A percentile compares a stretch with the other conserved stretches of the same genome.
phyloP scores from a whole-genome alignment of 2,329 filamentous ascomycete genomes.

The Lecanicillium sp. region DNA sequence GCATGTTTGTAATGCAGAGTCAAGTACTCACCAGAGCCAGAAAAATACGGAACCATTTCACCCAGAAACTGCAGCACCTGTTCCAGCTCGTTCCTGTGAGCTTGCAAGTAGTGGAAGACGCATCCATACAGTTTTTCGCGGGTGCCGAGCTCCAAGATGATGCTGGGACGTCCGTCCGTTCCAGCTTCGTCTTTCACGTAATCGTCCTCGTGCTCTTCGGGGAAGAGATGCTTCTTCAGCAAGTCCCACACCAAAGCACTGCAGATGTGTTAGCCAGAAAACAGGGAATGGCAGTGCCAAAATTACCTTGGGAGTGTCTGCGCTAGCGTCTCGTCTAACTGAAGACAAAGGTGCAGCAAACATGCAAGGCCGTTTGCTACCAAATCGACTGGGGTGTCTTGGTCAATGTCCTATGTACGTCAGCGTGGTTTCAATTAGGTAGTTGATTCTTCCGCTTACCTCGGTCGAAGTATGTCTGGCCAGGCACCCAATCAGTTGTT shows the following conservation, averaged over 20 bases:
- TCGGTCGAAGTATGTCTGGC: conserved; percentile 34
- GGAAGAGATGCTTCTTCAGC: conserved; percentile 62
- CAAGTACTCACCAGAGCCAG: conserved; percentile 31
- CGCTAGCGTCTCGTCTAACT: conserved; percentile 22
- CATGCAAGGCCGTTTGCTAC: conserved; percentile 26
- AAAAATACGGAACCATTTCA: conserved; percentile 32
- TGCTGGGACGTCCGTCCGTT: conserved; percentile 24
- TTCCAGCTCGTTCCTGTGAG: conserved; percentile 42
- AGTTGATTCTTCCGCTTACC: conserved; percentile 20
- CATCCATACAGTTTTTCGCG: conserved; percentile 56
- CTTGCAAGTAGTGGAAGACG: conserved; percentile 49
- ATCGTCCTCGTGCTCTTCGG: conserved; percentile 35
- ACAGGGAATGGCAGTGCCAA: too few species aligned
- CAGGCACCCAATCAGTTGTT: conserved; percentile 21
- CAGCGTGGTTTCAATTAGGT: conserved; percentile 13
- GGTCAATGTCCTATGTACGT: conserved; percentile 26
- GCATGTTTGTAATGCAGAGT: conserved; percentile 41
- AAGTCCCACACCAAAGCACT: conserved; percentile 34
- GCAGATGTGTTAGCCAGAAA: conserved; percentile 14
- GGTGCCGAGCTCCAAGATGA: conserved; percentile 48
- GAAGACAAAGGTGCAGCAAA: conserved; percentile 27
- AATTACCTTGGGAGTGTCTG: conserved; percentile 23
- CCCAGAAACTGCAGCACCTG: conserved; percentile 41
- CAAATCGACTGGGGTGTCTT: conserved; percentile 22
- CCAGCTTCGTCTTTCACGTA: too few species aligned